These are phyloP conservation scores for Persicaria tinctoria DNA, from an alignment of 148 eudicot species.

Conservation along the genomic window DNA sequence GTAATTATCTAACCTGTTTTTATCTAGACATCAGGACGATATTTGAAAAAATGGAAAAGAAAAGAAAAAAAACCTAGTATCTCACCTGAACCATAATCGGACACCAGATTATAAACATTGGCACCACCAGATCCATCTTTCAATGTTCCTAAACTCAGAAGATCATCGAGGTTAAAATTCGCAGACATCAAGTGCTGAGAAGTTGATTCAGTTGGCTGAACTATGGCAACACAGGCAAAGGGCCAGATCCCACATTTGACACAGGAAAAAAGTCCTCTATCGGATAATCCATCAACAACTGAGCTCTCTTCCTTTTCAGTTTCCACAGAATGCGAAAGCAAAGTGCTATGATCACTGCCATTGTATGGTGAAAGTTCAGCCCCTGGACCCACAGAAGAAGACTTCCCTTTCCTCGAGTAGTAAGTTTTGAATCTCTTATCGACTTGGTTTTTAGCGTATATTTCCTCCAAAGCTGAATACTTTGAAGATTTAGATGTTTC, in stretches of 20 bases:
- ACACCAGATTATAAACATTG: slow-evolving; percentile 23
- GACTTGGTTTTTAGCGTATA: slow-evolving; percentile 36
- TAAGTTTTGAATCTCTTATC: slow-evolving; percentile 34
- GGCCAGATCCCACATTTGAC: slow-evolving; percentile 95
- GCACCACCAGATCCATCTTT: slow-evolving; percentile 24
- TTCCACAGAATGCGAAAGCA: slow-evolving; percentile 19
- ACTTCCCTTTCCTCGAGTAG: slow-evolving; percentile 40
- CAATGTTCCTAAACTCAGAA: slow-evolving; percentile 28
- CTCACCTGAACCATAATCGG: slow-evolving; percentile 46
- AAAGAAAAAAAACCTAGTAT: not conserved
- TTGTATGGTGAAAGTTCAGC: slow-evolving; percentile 15
- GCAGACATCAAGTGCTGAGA: slow-evolving; percentile 73
- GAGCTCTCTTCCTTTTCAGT: slow-evolving; percentile 29
- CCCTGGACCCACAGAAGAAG: slow-evolving; percentile 19
- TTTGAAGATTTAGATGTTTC: slow-evolving; percentile 38
- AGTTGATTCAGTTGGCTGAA: slow-evolving; percentile 73
- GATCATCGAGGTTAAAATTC: slow-evolving; percentile 51
- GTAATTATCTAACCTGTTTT: not conserved
- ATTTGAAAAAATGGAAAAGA: not conserved
- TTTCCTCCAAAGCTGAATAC: slow-evolving; percentile 23
- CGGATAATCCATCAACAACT: slow-evolving; percentile 39
- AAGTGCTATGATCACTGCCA: slow-evolving; percentile 20
- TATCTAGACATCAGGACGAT: not conserved
- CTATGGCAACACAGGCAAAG: slow-evolving; percentile 87
- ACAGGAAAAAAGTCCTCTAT: slow-evolving; percentile 82